phyloP scores from a whole-genome alignment of 108 stramenopile genomes.

The Discostella stelligeroides region DNA sequence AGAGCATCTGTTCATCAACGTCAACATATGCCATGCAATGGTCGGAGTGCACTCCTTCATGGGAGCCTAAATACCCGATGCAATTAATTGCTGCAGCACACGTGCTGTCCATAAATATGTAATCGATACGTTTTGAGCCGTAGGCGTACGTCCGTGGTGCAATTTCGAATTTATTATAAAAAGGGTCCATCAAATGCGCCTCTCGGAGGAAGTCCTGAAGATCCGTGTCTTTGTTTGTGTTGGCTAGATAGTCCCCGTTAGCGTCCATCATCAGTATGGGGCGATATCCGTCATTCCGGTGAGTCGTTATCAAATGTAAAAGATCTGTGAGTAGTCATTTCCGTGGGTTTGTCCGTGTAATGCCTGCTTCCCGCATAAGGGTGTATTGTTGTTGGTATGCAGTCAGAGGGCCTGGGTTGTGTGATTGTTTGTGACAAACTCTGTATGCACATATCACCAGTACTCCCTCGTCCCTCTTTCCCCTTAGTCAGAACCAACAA shows the following conservation, averaged over 20 bases:
- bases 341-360: background rate
- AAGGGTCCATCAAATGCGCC: background rate
- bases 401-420: background rate
- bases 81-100: background rate
- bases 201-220: background rate
- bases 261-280: too few relatives aligned
- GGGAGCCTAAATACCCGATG: conserved; percentile 10
- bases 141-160: background rate
- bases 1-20: too few relatives aligned
- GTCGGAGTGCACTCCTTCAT: too few relatives aligned
- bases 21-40: too few relatives aligned
- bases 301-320: too few relatives aligned
- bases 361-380: too few relatives aligned
- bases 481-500: background rate
- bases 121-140: conserved; percentile 4
- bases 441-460: too few relatives aligned
- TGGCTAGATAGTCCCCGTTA: too few relatives aligned
- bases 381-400: too few relatives aligned
- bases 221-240: background rate
- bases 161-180: background rate
- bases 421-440: background rate
- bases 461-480: too few relatives aligned
- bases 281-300: too few relatives aligned
- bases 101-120: background rate
- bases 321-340: conserved; percentile 7